phyloP scores from a whole-genome alignment of 2,329 filamentous ascomycete genomes.

The Acrocalymma vagum region DNA sequence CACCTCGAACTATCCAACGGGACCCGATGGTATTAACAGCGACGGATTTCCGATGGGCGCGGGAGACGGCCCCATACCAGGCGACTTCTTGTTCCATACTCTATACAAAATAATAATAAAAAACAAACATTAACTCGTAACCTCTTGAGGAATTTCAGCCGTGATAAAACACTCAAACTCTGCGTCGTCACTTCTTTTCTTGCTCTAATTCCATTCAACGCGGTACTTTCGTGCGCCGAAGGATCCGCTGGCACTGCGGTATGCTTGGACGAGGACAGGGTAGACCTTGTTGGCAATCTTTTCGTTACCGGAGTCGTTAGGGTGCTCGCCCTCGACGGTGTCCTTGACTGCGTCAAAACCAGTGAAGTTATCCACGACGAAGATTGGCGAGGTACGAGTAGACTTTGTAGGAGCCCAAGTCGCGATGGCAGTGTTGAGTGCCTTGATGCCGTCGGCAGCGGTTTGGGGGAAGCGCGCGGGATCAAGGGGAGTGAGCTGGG shows the following conservation, averaged over 20 bases:
- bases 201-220: not conserved
- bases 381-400: constrained; percentile 30
- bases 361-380: constrained; percentile 37
- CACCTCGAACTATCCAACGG: too few species aligned
- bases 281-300: constrained; percentile 42
- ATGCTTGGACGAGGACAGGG: too few species aligned
- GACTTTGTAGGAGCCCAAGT: constrained; percentile 28
- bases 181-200: too few species aligned
- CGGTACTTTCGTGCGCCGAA: not conserved
- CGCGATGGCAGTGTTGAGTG: constrained; percentile 23
- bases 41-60: too few species aligned
- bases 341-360: constrained; percentile 40
- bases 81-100: too few species aligned
- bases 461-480: constrained; percentile 28
- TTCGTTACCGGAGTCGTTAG: constrained; percentile 37
- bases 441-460: constrained; percentile 24
- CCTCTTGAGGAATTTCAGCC: too few species aligned
- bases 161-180: too few species aligned
- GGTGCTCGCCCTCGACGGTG: constrained; percentile 45
- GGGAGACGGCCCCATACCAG: too few species aligned
- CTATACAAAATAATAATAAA: too few species aligned
- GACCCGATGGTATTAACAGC: too few species aligned
- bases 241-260: too few species aligned
- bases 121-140: too few species aligned
- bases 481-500: constrained; percentile 37